These are phyloP conservation scores for Fusarium mangiferae DNA, from an alignment of 2,329 filamentous ascomycete genomes.

Conservation along the genomic window DNA sequence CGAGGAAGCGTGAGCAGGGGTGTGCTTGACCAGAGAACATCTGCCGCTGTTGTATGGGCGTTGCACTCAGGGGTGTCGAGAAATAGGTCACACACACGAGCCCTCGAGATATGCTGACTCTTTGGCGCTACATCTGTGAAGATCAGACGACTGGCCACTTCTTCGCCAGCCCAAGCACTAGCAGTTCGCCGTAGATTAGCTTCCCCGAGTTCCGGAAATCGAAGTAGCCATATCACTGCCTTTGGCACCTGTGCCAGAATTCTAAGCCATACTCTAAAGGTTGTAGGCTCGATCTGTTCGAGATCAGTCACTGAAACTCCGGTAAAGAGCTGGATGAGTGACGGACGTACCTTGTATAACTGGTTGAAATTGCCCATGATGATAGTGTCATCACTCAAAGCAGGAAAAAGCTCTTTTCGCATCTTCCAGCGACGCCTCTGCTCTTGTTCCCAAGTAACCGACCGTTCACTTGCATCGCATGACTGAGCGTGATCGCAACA, in stretches of 20 bases:
- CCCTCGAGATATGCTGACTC: slow-evolving; percentile 90
- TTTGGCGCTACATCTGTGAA: slow-evolving; percentile 99
- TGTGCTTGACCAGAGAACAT: slow-evolving; percentile 96
- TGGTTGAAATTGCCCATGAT: slow-evolving; percentile 99
- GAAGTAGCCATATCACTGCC: slow-evolving; percentile 92
- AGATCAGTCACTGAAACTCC: slow-evolving; percentile 5
- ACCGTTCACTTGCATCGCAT: slow-evolving; percentile 74
- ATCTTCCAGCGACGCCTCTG: slow-evolving; percentile 86
- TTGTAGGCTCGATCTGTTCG: slow-evolving; percentile 90
- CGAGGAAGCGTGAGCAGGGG: slow-evolving; percentile 89
- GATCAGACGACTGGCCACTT: slow-evolving; percentile 86
- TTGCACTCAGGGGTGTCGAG: slow-evolving; percentile 98
- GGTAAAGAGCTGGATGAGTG: not conserved
- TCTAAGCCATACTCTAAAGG: slow-evolving; percentile 93
- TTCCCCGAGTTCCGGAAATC: slow-evolving; percentile 94
- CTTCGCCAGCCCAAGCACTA: slow-evolving; percentile 81
- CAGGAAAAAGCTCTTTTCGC: slow-evolving; percentile 91
- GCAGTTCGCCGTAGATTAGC: slow-evolving; percentile 85
- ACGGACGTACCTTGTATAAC: slow-evolving; percentile 83
- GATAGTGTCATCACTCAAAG: slow-evolving; percentile 81
- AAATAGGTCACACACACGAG: slow-evolving; percentile 92
- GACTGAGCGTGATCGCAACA: slow-evolving; percentile 97
- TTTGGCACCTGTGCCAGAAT: slow-evolving; percentile 88
- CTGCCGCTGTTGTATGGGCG: slow-evolving; percentile 95
- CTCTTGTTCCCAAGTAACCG: slow-evolving; percentile 84